Percentiles rank a stretch among this genome's conserved stretches.
phyloP scores from a whole-genome alignment of 1,284 basidiomycete species.

The Ceratobasidium theobromae region DNA sequence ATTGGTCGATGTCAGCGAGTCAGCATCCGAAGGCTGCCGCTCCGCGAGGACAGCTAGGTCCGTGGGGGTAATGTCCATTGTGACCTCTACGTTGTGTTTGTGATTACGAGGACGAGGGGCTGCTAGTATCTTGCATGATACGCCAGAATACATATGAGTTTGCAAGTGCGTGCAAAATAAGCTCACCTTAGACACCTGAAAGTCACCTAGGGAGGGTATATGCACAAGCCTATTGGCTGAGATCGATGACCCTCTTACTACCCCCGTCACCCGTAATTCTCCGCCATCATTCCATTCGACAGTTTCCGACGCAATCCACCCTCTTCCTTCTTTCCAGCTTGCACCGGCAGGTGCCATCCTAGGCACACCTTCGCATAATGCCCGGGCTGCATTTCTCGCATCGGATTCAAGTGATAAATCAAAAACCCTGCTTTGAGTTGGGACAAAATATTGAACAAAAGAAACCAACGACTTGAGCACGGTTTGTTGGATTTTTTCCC shows the following conservation, averaged over 20 bases:
- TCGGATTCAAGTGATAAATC: constrained; percentile 65
- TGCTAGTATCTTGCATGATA: constrained; percentile 57
- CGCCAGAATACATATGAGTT: constrained; percentile 32
- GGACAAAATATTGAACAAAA: constrained; percentile 94
- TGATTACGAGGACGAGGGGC: constrained; percentile 51
- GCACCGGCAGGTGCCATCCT: constrained; percentile 61
- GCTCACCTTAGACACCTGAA: constrained; percentile 74
- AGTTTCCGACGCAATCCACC: constrained; percentile 78
- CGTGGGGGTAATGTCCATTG: constrained; percentile 27
- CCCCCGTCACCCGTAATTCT: constrained; percentile 74
- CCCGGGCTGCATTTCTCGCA: constrained; percentile 66
- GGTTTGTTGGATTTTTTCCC: constrained; percentile 50
- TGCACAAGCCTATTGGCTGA: constrained; percentile 88
- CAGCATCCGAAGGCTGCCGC: constrained; percentile 68
- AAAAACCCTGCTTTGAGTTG: constrained; percentile 68
- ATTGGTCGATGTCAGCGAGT: constrained; percentile 88
- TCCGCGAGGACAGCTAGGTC: constrained; percentile 43
- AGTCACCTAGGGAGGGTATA: constrained; percentile 88
- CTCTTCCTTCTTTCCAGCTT: constrained; percentile 79
- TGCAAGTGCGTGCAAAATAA: constrained; percentile 2
- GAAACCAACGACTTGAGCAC: constrained; percentile 85
- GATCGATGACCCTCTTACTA: constrained; percentile 76
- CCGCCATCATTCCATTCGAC: constrained; percentile 57
- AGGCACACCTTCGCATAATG: constrained; percentile 67
- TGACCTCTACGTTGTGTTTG: constrained; percentile 35